phyloP scores from a whole-genome alignment of 2,329 filamentous ascomycete genomes.

The Cladosporium sphaerospermum region DNA sequence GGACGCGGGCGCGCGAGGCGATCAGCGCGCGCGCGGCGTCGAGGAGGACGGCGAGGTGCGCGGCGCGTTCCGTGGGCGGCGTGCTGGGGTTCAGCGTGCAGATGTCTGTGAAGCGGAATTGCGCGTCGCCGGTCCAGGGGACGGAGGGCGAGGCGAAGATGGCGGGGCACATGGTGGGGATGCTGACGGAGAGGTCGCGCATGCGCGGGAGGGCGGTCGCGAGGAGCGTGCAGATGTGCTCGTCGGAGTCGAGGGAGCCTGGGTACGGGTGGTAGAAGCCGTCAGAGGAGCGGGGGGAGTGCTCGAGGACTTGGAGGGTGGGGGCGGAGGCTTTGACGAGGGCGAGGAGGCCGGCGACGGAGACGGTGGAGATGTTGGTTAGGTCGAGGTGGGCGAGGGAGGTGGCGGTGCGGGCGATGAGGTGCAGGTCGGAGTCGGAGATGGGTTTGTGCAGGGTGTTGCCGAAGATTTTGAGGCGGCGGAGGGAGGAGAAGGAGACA shows the following conservation, averaged over 20 bases:
- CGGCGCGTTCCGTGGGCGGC: constrained; percentile 28
- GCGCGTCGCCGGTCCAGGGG: constrained; percentile 42
- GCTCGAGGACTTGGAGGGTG: constrained; percentile 46
- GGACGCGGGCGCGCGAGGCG: constrained; percentile 30
- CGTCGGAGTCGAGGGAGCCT: constrained; percentile 36
- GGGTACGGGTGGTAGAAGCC: constrained; percentile 48
- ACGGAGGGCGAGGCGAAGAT: constrained; percentile 42
- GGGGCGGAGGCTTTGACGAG: constrained; percentile 44
- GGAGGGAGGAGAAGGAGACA: constrained; percentile 45
- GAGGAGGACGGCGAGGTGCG: constrained; percentile 36
- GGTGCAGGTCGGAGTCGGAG: constrained; percentile 43
- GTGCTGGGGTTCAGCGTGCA: constrained; percentile 35
- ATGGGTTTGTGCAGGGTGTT: constrained; percentile 49
- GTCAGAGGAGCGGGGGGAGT: constrained; percentile 47
- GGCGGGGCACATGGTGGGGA: constrained; percentile 43
- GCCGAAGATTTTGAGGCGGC: constrained; percentile 49
- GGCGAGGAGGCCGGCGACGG: constrained; percentile 47
- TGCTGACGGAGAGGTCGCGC: constrained; percentile 43
- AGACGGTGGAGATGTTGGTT: constrained; percentile 48
- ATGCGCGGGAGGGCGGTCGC: constrained; percentile 39
- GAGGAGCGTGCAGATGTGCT: constrained; percentile 45
- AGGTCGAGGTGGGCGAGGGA: constrained; percentile 48
- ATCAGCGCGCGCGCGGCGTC: constrained; percentile 38
- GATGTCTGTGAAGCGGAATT: constrained; percentile 44
- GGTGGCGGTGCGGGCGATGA: constrained; percentile 46